Conservation (phyloP, 805 yeast species). For the Wickerhamiella vanderwaltii region DNA sequence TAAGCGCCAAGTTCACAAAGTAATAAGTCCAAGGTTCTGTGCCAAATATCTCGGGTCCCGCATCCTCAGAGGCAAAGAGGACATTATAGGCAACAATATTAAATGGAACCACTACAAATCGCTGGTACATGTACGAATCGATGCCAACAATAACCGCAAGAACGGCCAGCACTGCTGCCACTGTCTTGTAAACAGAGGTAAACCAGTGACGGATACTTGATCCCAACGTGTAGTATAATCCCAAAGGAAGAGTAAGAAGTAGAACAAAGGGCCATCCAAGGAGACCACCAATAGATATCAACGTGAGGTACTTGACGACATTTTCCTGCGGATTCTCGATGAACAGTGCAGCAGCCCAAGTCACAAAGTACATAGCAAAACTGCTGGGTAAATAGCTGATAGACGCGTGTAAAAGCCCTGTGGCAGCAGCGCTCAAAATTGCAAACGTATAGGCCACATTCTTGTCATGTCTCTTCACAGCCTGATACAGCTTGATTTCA, state of each 20-base stretch:
- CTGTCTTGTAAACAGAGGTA: constrained; percentile 13
- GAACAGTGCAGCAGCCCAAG: constrained; percentile 21
- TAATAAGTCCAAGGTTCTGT: constrained; percentile 70
- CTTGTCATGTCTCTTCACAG: constrained; percentile 30
- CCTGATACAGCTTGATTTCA: constrained; percentile 42
- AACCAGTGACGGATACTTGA: constrained; percentile 17
- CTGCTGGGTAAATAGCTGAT: constrained; percentile 77
- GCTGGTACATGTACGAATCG: constrained; percentile 45
- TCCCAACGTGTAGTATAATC: constrained; percentile 26
- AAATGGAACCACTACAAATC: constrained; percentile 56
- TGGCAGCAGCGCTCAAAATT: constrained; percentile 46
- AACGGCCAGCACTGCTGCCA: constrained; percentile 16
- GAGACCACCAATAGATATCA: constrained; percentile 55
- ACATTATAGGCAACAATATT: constrained; percentile 81
- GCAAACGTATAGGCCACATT: constrained; percentile 46
- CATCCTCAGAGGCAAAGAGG: constrained; percentile 44
- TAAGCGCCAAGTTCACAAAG: constrained; percentile 12
- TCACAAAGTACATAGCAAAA: constrained; percentile 45
- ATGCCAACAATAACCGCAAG: constrained; percentile 25
- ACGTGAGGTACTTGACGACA: constrained; percentile 23
- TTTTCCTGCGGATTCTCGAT: constrained; percentile 11
- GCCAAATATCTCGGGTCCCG: constrained; percentile 89
- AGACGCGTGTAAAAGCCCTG: constrained; percentile 85
- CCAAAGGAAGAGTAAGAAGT: constrained; percentile 51
- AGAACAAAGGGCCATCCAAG: constrained; percentile 88